A percentile compares a stretch with the other conserved stretches of the same genome.
Conservation (phyloP, 352 stramenopile species). For the Pythium vanterpoolii region DNA sequence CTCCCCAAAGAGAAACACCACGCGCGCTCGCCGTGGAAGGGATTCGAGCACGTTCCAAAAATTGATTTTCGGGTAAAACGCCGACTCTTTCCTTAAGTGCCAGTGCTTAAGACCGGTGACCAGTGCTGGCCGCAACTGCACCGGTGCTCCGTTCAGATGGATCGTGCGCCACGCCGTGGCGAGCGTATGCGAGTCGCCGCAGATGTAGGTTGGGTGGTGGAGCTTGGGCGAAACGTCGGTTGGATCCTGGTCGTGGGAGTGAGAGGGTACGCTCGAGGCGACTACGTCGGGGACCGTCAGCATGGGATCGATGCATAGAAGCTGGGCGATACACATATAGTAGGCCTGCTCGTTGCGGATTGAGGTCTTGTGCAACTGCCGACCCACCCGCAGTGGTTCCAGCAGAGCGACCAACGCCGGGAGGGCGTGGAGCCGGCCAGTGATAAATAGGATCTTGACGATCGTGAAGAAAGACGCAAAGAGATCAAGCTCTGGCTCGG, state of each 20-base stretch:
- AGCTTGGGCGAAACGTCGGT: not conserved
- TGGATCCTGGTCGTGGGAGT: slow-evolving; percentile 1
- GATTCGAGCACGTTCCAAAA: slow-evolving; percentile 71
- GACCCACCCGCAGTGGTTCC: slow-evolving; percentile 58
- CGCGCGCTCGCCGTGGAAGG: slow-evolving; percentile 50
- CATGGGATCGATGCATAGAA: slow-evolving; percentile 49
- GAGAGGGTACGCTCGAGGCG: not conserved
- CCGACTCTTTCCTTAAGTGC: slow-evolving; percentile 82
- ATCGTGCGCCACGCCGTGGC: slow-evolving; percentile 84
- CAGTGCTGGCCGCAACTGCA: slow-evolving; percentile 57
- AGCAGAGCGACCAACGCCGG: slow-evolving; percentile 53
- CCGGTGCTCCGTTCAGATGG: slow-evolving; percentile 13
- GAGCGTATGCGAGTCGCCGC: slow-evolving; percentile 92
- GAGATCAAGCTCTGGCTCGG: slow-evolving; percentile 65
- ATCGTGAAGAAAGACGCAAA: slow-evolving; percentile 78
- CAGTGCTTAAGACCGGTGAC: slow-evolving; percentile 94
- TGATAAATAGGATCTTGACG: slow-evolving; percentile 86
- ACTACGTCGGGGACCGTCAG: not conserved
- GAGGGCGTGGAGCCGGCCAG: slow-evolving; percentile 42
- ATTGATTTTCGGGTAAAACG: slow-evolving; percentile 92
- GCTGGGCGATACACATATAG: slow-evolving; percentile 82
- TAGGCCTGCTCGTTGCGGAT: slow-evolving; percentile 89
- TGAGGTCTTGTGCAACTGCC: slow-evolving; percentile 69
- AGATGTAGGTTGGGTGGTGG: slow-evolving; percentile 60
- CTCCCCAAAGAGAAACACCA: slow-evolving; percentile 93